Base-by-base conservation (phyloP, 441 rosid genomes). In the Populus trichocarpa region DNA sequence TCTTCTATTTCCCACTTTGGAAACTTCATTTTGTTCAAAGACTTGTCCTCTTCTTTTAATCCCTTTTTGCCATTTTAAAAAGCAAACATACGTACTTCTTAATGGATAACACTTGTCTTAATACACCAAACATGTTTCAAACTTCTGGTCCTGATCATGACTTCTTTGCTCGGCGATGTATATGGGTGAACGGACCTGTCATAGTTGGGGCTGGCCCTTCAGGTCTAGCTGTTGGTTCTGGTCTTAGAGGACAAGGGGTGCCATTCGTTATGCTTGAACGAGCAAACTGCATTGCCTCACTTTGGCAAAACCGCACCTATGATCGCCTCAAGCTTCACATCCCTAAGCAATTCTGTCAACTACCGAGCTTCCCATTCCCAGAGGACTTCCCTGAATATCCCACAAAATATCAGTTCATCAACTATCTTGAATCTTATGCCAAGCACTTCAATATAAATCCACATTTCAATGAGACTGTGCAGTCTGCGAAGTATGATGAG, bases 51-150 rank as follows among this genome's bases (percentile, higher is more conserved):
- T 35, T 22, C 8, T 22, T 16, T 32, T 23, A 40, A 28, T n/a
- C 28, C 35, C 57, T 67, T 74, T 16, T 67, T 71, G 3, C 66
- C 32, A 75, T 75, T 33, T 53, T 9, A 33, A 81, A 71, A 53
- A 66, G 16, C 72, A 23, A 46, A 67, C 5, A 42, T 6, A 50
- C 5, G 10, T 30, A 71, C 65, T 40, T 33, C 20, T 36, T 20
- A 40, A 81, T 88, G 89, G 67, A 73, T 71, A 85, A 70, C 75
- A 80, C 77, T 71, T 85, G 89, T 79, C 72, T 79, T 70, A 83
- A 83, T 77, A 74, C 83, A 36, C 84, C 89, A 50, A 75, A 80
- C 75, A 84, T 89, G 85, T 76, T 81, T 73, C 89, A 75, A 71
- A 75, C 71, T 71, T 72, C 74, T 8, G 73, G 67, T 50, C 80